A percentile compares a stretch with the other conserved stretches of the same genome.
phyloP scores from a whole-genome alignment of 352 stramenopile genomes.

The Phytopythium aichiense region DNA sequence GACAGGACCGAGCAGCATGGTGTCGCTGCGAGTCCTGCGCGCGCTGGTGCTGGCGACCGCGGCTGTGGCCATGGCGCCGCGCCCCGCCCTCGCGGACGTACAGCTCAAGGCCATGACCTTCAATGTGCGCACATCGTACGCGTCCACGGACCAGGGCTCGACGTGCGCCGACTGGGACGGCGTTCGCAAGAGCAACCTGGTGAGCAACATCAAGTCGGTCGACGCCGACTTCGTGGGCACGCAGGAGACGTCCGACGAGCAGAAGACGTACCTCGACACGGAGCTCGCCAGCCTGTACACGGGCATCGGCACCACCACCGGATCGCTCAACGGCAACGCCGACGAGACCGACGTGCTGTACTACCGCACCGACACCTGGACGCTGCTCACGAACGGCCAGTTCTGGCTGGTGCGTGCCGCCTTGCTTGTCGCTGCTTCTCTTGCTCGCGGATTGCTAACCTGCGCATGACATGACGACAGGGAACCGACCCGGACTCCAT shows the following conservation, averaged over 20 bases:
- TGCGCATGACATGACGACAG: neutral
- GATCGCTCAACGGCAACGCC: slow-evolving; percentile 56
- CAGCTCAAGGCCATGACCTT: slow-evolving; percentile 68
- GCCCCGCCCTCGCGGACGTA: slow-evolving; percentile 26
- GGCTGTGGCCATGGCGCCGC: slow-evolving; percentile 13
- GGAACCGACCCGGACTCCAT: slow-evolving; percentile 46
- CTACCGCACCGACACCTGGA: slow-evolving; percentile 59
- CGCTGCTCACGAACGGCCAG: slow-evolving; percentile 47
- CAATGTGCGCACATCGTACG: slow-evolving; percentile 73
- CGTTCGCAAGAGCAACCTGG: slow-evolving; percentile 58
- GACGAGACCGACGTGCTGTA: slow-evolving; percentile 62
- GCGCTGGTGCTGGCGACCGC: slow-evolving; percentile 17
- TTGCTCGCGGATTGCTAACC: no score
- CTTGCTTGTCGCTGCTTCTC: neutral
- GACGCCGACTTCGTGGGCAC: slow-evolving; percentile 72
- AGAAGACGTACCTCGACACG: slow-evolving; percentile 57
- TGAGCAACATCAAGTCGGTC: slow-evolving; percentile 47
- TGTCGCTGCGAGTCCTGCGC: slow-evolving; percentile 10
- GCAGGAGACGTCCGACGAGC: slow-evolving; percentile 75
- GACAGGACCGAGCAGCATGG: neutral
- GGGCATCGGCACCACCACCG: slow-evolving; percentile 52
- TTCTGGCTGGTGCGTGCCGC: slow-evolving; percentile 45
- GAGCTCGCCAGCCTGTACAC: slow-evolving; percentile 49
- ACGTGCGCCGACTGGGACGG: slow-evolving; percentile 63
- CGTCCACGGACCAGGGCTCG: slow-evolving; percentile 27